Percentiles rank a stretch among this genome's conserved stretches.
phyloP scores from a whole-genome alignment of 306 rosid genomes.

The Fragaria vesca region DNA sequence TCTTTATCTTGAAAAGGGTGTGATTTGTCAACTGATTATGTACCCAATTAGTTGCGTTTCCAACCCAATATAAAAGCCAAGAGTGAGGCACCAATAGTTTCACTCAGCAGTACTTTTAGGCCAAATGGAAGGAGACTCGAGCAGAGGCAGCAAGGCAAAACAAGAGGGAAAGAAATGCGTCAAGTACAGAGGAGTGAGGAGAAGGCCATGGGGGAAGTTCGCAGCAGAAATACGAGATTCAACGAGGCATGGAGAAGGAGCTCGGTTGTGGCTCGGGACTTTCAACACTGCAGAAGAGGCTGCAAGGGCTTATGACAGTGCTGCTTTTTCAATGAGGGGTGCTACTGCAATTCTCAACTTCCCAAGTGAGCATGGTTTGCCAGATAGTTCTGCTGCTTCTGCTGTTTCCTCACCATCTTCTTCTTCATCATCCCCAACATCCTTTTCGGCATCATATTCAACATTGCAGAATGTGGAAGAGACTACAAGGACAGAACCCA shows the following conservation, averaged over 20 bases:
- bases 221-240: slow-evolving; percentile 48
- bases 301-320: slow-evolving; percentile 70
- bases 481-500: slow-evolving; percentile 2
- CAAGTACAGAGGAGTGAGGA: slow-evolving; percentile 40
- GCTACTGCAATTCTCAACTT: slow-evolving; percentile 62
- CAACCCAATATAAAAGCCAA: slow-evolving; percentile 22
- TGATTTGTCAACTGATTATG: not conserved
- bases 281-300: slow-evolving; percentile 59
- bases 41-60: not conserved
- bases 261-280: slow-evolving; percentile 73
- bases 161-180: slow-evolving; percentile 6
- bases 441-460: slow-evolving; percentile 14
- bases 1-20: not conserved
- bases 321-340: slow-evolving; percentile 72
- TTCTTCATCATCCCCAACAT: not conserved
- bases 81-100: not conserved
- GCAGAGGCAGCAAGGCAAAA: not conserved
- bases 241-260: slow-evolving; percentile 40
- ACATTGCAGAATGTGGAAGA: not conserved
- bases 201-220: slow-evolving; percentile 39
- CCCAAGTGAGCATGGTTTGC: slow-evolving; percentile 43
- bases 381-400: slow-evolving; percentile 13
- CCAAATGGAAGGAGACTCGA: slow-evolving; percentile 15
- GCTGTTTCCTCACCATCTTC: slow-evolving; percentile 8
- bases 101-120: not conserved